These are phyloP conservation scores for Trametes cinnabarina DNA, from an alignment of 768 basidiomycete genomes.

Conservation along the genomic window DNA sequence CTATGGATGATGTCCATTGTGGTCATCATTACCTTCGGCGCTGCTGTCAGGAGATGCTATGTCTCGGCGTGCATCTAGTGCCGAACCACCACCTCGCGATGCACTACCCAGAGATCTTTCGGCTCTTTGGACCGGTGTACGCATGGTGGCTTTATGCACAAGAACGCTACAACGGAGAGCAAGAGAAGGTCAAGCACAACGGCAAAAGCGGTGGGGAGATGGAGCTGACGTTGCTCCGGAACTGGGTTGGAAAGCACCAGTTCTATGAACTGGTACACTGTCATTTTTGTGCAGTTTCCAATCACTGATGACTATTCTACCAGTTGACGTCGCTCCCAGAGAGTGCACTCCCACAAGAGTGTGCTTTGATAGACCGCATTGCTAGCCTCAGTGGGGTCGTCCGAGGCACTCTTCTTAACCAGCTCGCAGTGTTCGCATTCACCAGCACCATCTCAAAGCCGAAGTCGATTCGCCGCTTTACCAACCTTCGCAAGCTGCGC, in stretches of 20 bases:
- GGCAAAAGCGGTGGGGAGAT: slow-evolving; percentile 1
- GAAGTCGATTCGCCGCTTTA: too few species aligned
- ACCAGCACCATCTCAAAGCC: too few species aligned
- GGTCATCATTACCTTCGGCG: background rate
- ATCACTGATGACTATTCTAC: too few species aligned
- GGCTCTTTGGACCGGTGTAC: background rate
- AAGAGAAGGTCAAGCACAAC: background rate
- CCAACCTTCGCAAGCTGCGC: too few species aligned
- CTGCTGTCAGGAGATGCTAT: background rate
- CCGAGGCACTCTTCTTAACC: too few species aligned
- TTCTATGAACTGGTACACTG: background rate
- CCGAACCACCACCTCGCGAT: slow-evolving; percentile 4
- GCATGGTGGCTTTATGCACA: slow-evolving; percentile 5
- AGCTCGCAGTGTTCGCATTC: too few species aligned
- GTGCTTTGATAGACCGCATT: too few species aligned
- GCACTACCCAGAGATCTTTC: slow-evolving; percentile 4
- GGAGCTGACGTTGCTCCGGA: slow-evolving; percentile 2
- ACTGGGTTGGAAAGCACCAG: background rate
- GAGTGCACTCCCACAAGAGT: too few species aligned
- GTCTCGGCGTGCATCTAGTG: background rate
- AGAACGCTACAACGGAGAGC: slow-evolving; percentile 4
- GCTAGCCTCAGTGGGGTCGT: too few species aligned
- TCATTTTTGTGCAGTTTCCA: background rate
- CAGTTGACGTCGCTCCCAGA: too few species aligned
- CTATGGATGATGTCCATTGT: background rate